Evolutionary conservation across 1,284 basidiomycete species (phyloP).

Genomic region (Ceratobasidium papillatum): DNA sequence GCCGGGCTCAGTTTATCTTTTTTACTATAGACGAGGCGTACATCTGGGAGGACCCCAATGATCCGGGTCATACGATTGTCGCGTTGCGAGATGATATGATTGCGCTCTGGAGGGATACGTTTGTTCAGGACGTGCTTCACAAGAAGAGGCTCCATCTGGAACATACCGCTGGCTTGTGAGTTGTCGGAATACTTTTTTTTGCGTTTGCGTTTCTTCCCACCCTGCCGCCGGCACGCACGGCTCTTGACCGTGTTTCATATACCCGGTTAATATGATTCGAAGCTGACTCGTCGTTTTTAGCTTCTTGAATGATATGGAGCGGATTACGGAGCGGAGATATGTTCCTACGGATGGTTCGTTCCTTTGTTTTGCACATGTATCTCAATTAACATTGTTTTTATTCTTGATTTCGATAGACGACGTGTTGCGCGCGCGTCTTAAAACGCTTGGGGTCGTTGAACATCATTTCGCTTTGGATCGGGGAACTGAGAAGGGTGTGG

Average conservation of each 20-base stretch:
- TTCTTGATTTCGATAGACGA: slow-evolving; percentile 36
- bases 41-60: slow-evolving; percentile 81
- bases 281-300: slow-evolving; percentile 52
- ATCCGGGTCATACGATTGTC: slow-evolving; percentile 72
- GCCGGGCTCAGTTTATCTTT: background rate
- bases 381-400: too few species aligned
- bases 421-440: slow-evolving; percentile 43
- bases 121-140: slow-evolving; percentile 65
- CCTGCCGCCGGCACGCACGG: background rate
- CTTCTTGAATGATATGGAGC: slow-evolving; percentile 78
- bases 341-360: slow-evolving; percentile 77
- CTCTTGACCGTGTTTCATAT: background rate
- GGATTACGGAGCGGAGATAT: slow-evolving; percentile 80
- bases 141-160: slow-evolving; percentile 73
- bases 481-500: slow-evolving; percentile 40
- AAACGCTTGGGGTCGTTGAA: slow-evolving; percentile 45
- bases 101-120: slow-evolving; percentile 73
- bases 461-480: slow-evolving; percentile 43
- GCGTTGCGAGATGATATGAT: slow-evolving; percentile 69
- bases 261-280: too few species aligned
- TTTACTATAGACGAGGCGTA: slow-evolving; percentile 52
- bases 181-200: background rate
- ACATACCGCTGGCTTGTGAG: slow-evolving; percentile 84
- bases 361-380: too few species aligned
- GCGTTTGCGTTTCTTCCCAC: slow-evolving; percentile 36